A percentile compares a stretch with the other conserved stretches of the same genome.
Evolutionary conservation across 306 rosid genomes (phyloP).

Genomic region (Vigna radiata): DNA sequence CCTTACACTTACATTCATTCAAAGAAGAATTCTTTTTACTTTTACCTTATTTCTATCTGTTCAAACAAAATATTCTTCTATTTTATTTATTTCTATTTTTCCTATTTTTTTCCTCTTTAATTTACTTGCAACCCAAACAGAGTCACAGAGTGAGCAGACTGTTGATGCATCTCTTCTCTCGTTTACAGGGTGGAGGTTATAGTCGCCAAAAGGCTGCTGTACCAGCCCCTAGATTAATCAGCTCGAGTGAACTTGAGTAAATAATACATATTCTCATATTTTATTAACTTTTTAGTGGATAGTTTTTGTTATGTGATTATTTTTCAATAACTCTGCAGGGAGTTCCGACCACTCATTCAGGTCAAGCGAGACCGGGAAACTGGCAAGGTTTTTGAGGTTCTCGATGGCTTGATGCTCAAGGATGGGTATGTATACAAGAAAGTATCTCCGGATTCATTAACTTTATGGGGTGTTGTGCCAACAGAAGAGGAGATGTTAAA

Average conservation of each 20-base stretch:
- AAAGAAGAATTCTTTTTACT: background rate
- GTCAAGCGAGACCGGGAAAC: conserved; percentile 77
- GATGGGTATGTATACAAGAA: conserved; percentile 90
- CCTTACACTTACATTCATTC: background rate
- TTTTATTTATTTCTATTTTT: background rate
- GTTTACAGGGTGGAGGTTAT: conserved; percentile 81
- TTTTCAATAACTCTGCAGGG: conserved; percentile 57
- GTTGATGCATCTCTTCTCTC: conserved; percentile 32
- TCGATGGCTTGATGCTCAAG: conserved; percentile 83
- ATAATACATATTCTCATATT: conserved; percentile 37
- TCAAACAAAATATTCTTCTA: background rate
- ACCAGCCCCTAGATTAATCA: conserved; percentile 90
- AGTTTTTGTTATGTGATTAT: conserved; percentile 32
- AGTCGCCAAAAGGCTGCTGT: conserved; percentile 60
- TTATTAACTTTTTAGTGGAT: conserved; percentile 12
- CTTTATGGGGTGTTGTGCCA: conserved; percentile 84
- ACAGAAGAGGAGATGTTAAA: conserved; percentile 81
- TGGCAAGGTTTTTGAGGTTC: conserved; percentile 65
- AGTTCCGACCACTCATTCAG: conserved; percentile 90
- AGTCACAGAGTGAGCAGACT: conserved; percentile 1
- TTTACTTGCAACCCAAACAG: background rate
- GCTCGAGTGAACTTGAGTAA: conserved; percentile 94
- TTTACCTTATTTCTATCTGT: background rate
- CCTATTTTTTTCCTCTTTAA: background rate
- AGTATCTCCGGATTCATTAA: conserved; percentile 81